Evolutionary conservation across 345 rosid species (phyloP).

Genomic region (Litchi chinensis): DNA sequence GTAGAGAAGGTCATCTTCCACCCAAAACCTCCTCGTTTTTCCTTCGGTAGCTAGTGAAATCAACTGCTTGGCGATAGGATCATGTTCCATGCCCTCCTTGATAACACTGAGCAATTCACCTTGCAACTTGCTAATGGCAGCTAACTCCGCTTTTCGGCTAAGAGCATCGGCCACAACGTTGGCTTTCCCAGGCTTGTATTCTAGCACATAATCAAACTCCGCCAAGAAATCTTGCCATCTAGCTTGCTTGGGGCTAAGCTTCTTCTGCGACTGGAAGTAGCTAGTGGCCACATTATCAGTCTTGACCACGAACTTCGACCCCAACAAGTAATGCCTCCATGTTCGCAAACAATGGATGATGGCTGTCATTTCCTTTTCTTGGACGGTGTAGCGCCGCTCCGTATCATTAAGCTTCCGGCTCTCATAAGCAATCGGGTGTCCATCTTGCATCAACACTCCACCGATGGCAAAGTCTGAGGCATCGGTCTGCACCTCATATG

Average conservation of each 20-base stretch:
- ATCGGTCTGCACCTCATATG: too few relatives aligned
- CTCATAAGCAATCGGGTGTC: not conserved
- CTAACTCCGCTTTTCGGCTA: too few relatives aligned
- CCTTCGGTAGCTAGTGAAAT: too few relatives aligned
- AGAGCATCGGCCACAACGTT: too few relatives aligned
- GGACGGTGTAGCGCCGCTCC: not conserved
- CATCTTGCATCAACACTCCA: not conserved
- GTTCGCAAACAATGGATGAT: not conserved
- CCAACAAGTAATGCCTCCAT: not conserved
- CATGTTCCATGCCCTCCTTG: too few relatives aligned
- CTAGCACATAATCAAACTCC: constrained; percentile 3
- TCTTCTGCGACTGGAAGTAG: not conserved
- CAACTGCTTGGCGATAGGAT: too few relatives aligned
- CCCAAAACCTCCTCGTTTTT: too few relatives aligned
- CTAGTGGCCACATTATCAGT: not conserved
- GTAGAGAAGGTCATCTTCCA: not conserved
- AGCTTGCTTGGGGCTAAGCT: not conserved
- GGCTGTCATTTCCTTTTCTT: not conserved
- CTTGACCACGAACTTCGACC: not conserved
- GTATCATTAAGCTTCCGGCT: not conserved
- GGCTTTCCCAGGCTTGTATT: too few relatives aligned
- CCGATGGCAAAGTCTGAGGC: not conserved
- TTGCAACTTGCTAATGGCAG: too few relatives aligned
- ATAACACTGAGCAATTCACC: too few relatives aligned
- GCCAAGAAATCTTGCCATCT: not conserved